Conservation (phyloP, 2,329 filamentous ascomycete genomes). For the Aaosphaeria pasadenensis region DNA sequence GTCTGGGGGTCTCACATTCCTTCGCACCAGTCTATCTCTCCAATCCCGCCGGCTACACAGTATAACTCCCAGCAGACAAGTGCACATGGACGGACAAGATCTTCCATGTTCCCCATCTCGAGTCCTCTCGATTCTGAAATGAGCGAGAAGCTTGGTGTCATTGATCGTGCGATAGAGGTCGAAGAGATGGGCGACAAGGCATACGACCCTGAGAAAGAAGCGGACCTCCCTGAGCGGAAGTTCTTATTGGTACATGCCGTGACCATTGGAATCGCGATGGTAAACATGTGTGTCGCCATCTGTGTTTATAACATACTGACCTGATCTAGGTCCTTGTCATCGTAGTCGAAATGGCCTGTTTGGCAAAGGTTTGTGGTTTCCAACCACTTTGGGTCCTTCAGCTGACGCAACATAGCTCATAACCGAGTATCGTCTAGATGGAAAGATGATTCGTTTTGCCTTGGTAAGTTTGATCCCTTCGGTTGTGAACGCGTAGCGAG, state of each 20-base stretch:
- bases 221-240: constrained; percentile 16
- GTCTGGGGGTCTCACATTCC: constrained; percentile 24
- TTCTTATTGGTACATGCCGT: constrained; percentile 22
- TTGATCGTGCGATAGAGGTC: constrained; percentile 20
- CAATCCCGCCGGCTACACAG: constrained; percentile 8
- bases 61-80: constrained; percentile 9
- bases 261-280: constrained; percentile 22
- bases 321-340: constrained; percentile 18
- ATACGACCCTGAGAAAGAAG: constrained; percentile 22
- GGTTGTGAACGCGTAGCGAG: too few relatives aligned
- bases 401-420: constrained; percentile 32
- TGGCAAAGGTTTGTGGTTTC: constrained; percentile 18
- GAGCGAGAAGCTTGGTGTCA: constrained; percentile 22
- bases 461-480: constrained; percentile 20
- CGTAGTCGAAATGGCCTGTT: constrained; percentile 27
- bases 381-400: not conserved
- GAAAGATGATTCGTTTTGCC: constrained; percentile 38
- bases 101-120: constrained; percentile 17
- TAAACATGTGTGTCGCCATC: not conserved
- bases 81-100: constrained; percentile 9
- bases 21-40: constrained; percentile 6
- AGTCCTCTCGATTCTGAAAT: constrained; percentile 14
- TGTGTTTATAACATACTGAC: constrained; percentile 2
- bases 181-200: constrained; percentile 22
- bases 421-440: constrained; percentile 39